These are phyloP conservation scores for Achaetomium macrosporum DNA, from an alignment of 2,329 filamentous ascomycete species.

Conservation along the genomic window DNA sequence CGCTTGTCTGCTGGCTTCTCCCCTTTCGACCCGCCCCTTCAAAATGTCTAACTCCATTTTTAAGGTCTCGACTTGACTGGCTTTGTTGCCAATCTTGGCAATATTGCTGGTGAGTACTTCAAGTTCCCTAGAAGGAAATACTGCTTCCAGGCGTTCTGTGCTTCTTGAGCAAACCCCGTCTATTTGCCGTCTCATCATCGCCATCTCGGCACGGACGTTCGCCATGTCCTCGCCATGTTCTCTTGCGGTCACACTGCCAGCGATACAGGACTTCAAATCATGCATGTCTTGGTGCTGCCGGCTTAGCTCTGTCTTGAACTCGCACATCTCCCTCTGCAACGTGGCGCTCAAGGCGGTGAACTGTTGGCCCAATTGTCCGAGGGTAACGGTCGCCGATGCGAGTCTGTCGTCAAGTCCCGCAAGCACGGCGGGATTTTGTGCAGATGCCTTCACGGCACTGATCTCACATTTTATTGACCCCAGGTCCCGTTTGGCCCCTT, in stretches of 20 bases:
- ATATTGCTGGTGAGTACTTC: conserved; percentile 37
- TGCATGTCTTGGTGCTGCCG: conserved; percentile 24
- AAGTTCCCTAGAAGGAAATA: conserved; percentile 31
- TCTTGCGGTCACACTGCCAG: conserved; percentile 20
- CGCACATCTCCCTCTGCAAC: conserved; percentile 23
- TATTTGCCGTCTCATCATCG: conserved; percentile 13
- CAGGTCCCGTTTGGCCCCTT: conserved; percentile 25
- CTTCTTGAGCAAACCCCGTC: conserved; percentile 25
- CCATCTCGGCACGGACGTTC: conserved; percentile 31
- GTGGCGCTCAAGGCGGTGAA: conserved; percentile 14
- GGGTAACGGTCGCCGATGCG: conserved; percentile 17
- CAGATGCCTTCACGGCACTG: conserved; percentile 14
- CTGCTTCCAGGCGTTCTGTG: conserved; percentile 3
- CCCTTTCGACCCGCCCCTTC: conserved; percentile 32
- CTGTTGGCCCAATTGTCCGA: conserved; percentile 22
- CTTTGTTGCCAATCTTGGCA: conserved; percentile 34
- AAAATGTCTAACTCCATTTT: conserved; percentile 40
- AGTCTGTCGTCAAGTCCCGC: conserved; percentile 24
- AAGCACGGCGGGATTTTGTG: conserved; percentile 16
- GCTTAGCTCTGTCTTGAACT: conserved; percentile 24
- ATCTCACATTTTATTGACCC: conserved; percentile 26
- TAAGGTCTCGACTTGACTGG: conserved; percentile 35
- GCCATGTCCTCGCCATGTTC: conserved; percentile 30
- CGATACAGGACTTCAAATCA: conserved; percentile 21
- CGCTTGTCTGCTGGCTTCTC: conserved; percentile 26